Evolutionary conservation across 2,329 filamentous ascomycete genomes (phyloP), one percentile per base, ranked within the genome.

Genomic region (Beauveria sp.): DNA sequence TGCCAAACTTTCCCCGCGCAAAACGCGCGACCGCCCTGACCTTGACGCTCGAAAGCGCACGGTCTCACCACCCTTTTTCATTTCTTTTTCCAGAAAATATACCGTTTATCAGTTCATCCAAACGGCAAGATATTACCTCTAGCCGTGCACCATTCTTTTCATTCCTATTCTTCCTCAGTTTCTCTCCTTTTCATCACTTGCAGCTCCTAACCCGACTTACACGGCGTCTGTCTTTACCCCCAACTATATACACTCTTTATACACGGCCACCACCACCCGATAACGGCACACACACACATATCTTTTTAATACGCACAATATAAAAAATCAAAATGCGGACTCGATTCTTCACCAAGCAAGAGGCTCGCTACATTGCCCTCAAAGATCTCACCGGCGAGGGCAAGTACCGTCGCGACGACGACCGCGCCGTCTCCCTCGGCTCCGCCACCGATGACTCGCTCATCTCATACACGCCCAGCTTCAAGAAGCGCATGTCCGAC

Each of bases 401-500:
- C 50, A 51, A 55, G 16, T 60, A 60, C 20, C 48, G 24, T 20
- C 40, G 42, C 50, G 42, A 40, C 6, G 26, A 31, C 1, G 12
- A 40, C 6, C 40, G 42, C 2, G 8, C 43, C 34, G 12, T 38
- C 3, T 50, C 45, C 7, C 18, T 53, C 10, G 31, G n/a, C 50
- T 42, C 51, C 20, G 16, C 34, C 28, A 31, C 9, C 43, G 28
- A 31, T 9, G 24, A 34, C 14, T 45, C 48, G 12, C 34, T 38
- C 22, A 49, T 22, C 22, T 49, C 43, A 18, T 40, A 42, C 22
- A 49, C 51, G 34, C 51, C 59, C 16, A 42, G 20, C 31, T 28
- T 55, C 43, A 55, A 40, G 51, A 61, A 61, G 51, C 59, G 59
- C 59, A 48, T 61, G 42, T 61, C 59, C 22, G 8, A 16, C n/a